These are phyloP conservation scores for Rugonectria rugulosa DNA, from an alignment of 2,329 filamentous ascomycete genomes.

Conservation along the genomic window DNA sequence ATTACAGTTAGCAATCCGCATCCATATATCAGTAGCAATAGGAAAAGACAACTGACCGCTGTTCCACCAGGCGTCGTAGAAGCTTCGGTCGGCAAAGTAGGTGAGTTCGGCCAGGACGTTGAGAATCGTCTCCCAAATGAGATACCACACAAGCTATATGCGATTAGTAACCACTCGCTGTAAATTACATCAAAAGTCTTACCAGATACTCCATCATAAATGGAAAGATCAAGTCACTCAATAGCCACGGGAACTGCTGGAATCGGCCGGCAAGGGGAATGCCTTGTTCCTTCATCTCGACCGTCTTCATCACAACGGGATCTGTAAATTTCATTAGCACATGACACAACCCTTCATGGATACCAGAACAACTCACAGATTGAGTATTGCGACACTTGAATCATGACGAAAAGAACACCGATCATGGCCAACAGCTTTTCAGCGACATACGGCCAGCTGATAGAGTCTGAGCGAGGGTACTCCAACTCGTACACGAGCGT, in stretches of 20 bases:
- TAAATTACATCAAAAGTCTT: constrained; percentile 16
- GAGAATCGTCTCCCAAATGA: constrained; percentile 80
- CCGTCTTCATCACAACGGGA: constrained; percentile 72
- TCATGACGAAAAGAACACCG: constrained; percentile 80
- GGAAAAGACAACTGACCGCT: constrained; percentile 47
- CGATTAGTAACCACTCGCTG: background rate
- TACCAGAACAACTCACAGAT: constrained; percentile 58
- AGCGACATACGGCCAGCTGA: constrained; percentile 77
- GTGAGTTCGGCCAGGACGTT: constrained; percentile 82
- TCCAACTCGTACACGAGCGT: constrained; percentile 82
- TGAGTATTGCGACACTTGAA: constrained; percentile 77
- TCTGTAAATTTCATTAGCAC: constrained; percentile 47
- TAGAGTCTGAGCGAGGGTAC: constrained; percentile 72
- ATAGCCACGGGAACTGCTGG: constrained; percentile 74
- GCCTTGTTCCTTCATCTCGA: constrained; percentile 72
- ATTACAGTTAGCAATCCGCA: background rate
- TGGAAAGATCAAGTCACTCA: constrained; percentile 79
- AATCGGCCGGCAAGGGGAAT: constrained; percentile 68
- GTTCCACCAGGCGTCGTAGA: constrained; percentile 73
- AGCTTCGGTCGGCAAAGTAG: constrained; percentile 78
- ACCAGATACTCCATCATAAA: constrained; percentile 80
- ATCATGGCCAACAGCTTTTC: constrained; percentile 77
- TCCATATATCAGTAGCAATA: too few species aligned
- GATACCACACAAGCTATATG: constrained; percentile 72
- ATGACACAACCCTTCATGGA: background rate